These are phyloP conservation scores for Penicillium sp. DNA, from an alignment of 2,329 filamentous ascomycete species.

Conservation along the genomic window DNA sequence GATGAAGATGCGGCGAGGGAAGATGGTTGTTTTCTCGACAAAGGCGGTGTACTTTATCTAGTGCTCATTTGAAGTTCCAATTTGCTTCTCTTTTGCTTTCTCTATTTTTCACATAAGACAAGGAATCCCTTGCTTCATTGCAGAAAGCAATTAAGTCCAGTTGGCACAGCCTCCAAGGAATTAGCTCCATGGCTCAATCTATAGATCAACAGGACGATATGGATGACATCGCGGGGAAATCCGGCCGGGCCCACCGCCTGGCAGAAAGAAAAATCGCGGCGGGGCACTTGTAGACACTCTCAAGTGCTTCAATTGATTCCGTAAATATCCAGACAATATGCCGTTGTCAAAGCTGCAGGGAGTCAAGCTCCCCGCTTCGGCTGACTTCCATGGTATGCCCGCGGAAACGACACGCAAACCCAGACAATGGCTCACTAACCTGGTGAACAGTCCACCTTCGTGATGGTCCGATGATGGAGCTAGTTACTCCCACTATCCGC, in stretches of 20 bases:
- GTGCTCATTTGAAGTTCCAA: neutral
- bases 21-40: neutral
- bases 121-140: neutral
- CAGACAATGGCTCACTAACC: constrained; percentile 9
- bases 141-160: no score
- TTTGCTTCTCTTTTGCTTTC: neutral
- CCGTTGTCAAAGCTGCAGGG: constrained; percentile 34
- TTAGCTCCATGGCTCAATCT: neutral
- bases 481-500: constrained; percentile 53
- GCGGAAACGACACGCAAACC: neutral
- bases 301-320: constrained; percentile 4
- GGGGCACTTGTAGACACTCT: constrained; percentile 18
- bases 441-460: constrained; percentile 58
- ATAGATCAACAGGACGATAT: neutral
- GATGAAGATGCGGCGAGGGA: neutral
- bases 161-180: no score
- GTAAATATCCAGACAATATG: constrained; percentile 21
- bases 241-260: constrained; percentile 21
- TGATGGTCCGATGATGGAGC: constrained; percentile 60
- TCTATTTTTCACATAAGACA: neutral
- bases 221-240: constrained; percentile 6
- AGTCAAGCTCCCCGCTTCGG: constrained; percentile 56
- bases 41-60: neutral
- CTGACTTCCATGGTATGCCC: constrained; percentile 56
- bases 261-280: constrained; percentile 27